A percentile compares a stretch with the other conserved stretches of the same genome.
Conservation (phyloP, 768 basidiomycete genomes). For the Pleurotus citrinopileatus region DNA sequence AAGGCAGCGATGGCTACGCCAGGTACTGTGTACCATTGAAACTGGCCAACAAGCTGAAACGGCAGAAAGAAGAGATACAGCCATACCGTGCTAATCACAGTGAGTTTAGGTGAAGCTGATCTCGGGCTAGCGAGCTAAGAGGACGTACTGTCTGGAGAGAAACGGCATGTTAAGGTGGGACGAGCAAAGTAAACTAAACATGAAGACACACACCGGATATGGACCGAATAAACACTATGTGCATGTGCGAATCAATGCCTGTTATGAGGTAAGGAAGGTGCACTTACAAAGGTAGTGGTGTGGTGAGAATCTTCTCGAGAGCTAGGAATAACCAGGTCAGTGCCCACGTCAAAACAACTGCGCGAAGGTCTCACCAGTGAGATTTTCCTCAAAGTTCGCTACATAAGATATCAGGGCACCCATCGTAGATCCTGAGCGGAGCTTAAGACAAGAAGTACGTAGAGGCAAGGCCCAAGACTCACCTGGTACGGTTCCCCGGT, state of each 20-base stretch:
- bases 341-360: background rate
- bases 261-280: background rate
- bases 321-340: slow-evolving; percentile 26
- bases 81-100: slow-evolving; percentile 52
- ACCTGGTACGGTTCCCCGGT: slow-evolving; percentile 58
- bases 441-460: no score
- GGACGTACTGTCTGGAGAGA: slow-evolving; percentile 28
- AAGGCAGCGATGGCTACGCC: slow-evolving; percentile 65
- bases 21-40: slow-evolving; percentile 64
- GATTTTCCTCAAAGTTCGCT: slow-evolving; percentile 50
- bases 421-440: slow-evolving; percentile 41
- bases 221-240: slow-evolving; percentile 57
- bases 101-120: background rate
- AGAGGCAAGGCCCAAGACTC: slow-evolving; percentile 11
- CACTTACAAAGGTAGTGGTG: slow-evolving; percentile 63
- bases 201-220: slow-evolving; percentile 42
- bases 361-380: slow-evolving; percentile 35
- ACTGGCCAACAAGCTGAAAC: slow-evolving; percentile 65
- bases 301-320: slow-evolving; percentile 60
- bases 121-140: background rate
- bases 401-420: slow-evolving; percentile 48
- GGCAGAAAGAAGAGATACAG: slow-evolving; percentile 75
- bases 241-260: slow-evolving; percentile 1
- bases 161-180: background rate
- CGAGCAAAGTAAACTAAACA: background rate